Evolutionary conservation across 352 stramenopile genomes (phyloP), one percentile per base, ranked within the genome.

Genomic region (Pythium pyrilobum): DNA sequence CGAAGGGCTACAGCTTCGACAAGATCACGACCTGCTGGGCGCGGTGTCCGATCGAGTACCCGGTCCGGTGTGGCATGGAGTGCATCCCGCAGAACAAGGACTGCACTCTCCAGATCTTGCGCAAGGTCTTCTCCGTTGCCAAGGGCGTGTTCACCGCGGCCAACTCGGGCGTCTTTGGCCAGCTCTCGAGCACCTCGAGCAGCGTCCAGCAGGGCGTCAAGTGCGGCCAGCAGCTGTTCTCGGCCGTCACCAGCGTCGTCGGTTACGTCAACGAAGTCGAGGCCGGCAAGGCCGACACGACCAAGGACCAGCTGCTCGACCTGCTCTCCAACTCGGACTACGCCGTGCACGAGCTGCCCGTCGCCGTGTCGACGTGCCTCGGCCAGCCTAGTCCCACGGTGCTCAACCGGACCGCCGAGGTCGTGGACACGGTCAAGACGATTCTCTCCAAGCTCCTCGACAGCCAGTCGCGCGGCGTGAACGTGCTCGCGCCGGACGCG

Each of bases 81-180:
- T 89, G 81, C 40, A 70, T 89, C 31, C 78, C 74, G 4, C 72
- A 87, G 29, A 91, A 88, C 39, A 59, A 75, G 16, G 72, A 87
- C 43, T 91, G 81, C 59, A 54, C 56, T 8, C 23, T 74, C 1
- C 66, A 81, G 18, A 42, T 89, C 9, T 49, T 89, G 47, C 37
- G 49, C 37, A 88, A 89, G 53, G 36, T 84, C 13, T 66, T 47
- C 0, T 64, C 71, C 1, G 71, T 82, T 2, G 78, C 73, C 2
- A 76, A 66, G 13, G 72, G 77, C 0, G 73, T 69, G 0, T 27
- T 92, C n/a, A 85, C 74, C 25, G 59, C 67, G 4, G 77, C 76
- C 3, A 77, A 71, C 2, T 60, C 64, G 1, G 81, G 81, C 0
- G 66, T 89, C 4, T 84, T 89, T 25, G 73, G 67, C 20, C 38